Evolutionary conservation across 2,329 filamentous ascomycete species (phyloP).

Genomic region (Fonsecaea monophora): DNA sequence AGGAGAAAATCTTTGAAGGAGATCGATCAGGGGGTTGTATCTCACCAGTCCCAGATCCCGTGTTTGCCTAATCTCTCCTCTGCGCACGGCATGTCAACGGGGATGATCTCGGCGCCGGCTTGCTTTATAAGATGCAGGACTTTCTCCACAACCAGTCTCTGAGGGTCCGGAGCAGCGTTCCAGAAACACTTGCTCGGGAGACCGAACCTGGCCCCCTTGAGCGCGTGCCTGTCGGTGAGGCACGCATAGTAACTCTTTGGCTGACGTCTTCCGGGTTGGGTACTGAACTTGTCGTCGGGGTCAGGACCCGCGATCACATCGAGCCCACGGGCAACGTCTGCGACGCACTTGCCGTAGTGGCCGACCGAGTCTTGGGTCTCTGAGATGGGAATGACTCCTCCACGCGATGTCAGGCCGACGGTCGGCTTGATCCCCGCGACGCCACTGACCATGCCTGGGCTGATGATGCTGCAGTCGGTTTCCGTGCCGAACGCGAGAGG

Average conservation of each 20-base stretch:
- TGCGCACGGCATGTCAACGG: slow-evolving; percentile 42
- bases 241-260: slow-evolving; percentile 31
- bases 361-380: slow-evolving; percentile 41
- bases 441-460: slow-evolving; percentile 44
- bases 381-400: slow-evolving; percentile 45
- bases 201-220: slow-evolving; percentile 38
- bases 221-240: slow-evolving; percentile 26
- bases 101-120: slow-evolving; percentile 46
- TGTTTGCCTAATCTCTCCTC: slow-evolving; percentile 41
- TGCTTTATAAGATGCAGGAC: slow-evolving; percentile 47
- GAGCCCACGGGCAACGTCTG: slow-evolving; percentile 37
- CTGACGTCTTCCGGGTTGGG: slow-evolving; percentile 28
- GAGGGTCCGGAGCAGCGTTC: slow-evolving; percentile 50
- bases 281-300: slow-evolving; percentile 32
- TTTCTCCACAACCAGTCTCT: slow-evolving; percentile 47
- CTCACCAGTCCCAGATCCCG: slow-evolving; percentile 44
- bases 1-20: neutral
- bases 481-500: slow-evolving; percentile 47
- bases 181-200: slow-evolving; percentile 54
- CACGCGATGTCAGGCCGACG: slow-evolving; percentile 43
- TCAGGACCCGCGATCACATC: slow-evolving; percentile 35
- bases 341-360: slow-evolving; percentile 38
- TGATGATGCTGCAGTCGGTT: slow-evolving; percentile 46
- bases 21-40: neutral
- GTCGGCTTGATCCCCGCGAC: slow-evolving; percentile 48